Evolutionary conservation across 805 yeast species (phyloP).

Genomic region (baker's yeast (Saccharomyces cerevisiae)): DNA sequence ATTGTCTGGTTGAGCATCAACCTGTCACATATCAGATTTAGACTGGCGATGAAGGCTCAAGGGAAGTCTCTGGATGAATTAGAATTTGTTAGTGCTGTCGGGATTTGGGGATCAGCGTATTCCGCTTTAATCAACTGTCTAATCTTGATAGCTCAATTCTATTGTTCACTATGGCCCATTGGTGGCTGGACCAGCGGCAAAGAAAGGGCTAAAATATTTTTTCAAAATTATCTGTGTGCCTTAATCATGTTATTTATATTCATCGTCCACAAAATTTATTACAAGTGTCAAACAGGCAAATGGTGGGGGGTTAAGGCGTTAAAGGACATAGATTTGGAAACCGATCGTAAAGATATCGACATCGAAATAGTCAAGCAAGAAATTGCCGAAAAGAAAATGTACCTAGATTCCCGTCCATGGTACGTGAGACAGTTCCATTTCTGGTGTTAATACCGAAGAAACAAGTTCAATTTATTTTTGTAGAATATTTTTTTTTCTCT

Average conservation of each 20-base stretch:
- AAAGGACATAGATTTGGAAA: conserved; percentile 43
- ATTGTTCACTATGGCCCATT: conserved; percentile 60
- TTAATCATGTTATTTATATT: conserved; percentile 46
- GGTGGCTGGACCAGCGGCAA: conserved; percentile 28
- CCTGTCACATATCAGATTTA: conserved; percentile 45
- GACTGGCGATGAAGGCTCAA: conserved; percentile 47
- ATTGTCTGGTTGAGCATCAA: conserved; percentile 54
- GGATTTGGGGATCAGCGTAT: conserved; percentile 47
- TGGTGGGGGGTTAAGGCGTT: conserved; percentile 29
- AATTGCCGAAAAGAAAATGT: conserved; percentile 36
- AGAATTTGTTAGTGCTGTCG: conserved; percentile 31
- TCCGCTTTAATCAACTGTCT: conserved; percentile 45
- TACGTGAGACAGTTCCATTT: conserved; percentile 32
- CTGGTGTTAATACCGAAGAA: conserved; percentile 30
- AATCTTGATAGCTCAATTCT: conserved; percentile 58
- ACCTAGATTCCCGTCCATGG: conserved; percentile 32
- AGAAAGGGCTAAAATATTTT: conserved; percentile 42
- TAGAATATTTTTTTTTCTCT: background rate
- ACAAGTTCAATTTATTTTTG: background rate
- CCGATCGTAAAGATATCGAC: conserved; percentile 45
- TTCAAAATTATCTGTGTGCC: conserved; percentile 47
- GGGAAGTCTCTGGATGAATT: conserved; percentile 17
- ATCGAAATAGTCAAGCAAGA: conserved; percentile 38
- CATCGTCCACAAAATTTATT: conserved; percentile 42
- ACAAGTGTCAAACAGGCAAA: conserved; percentile 12